These are phyloP conservation scores for Uronychia binucleata DNA, from an alignment of 73 alveolate species.

Conservation along the genomic window DNA sequence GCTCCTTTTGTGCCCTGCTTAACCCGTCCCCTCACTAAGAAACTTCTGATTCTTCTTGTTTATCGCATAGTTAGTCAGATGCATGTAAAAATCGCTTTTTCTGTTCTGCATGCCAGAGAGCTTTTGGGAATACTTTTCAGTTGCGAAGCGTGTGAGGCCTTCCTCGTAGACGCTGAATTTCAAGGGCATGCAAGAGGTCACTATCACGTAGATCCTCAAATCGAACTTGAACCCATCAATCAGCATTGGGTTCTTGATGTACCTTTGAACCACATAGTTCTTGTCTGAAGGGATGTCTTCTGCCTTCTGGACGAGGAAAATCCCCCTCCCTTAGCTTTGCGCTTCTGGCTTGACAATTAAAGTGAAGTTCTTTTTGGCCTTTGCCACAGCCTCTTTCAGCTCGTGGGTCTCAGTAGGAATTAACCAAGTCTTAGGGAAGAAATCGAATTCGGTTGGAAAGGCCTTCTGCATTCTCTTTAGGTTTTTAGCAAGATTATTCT, in stretches of 20 bases:
- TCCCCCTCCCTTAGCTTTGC: constrained; percentile 70
- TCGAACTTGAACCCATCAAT: constrained; percentile 90
- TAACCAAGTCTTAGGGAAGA: constrained; percentile 79
- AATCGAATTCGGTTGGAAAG: constrained; percentile 69
- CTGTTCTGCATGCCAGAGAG: neutral
- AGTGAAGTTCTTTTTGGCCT: constrained; percentile 28
- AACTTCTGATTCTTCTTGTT: constrained; percentile 63
- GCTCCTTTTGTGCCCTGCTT: neutral
- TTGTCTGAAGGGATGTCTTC: constrained; percentile 20
- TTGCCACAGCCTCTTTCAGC: constrained; percentile 34
- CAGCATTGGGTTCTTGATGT: constrained; percentile 80
- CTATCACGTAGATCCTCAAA: constrained; percentile 82
- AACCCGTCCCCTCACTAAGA: constrained; percentile 53
- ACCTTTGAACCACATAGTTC: constrained; percentile 73
- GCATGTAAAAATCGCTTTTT: constrained; percentile 20
- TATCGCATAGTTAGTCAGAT: constrained; percentile 62
- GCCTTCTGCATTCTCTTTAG: constrained; percentile 65
- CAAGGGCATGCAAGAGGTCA: constrained; percentile 62
- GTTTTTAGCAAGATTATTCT: constrained; percentile 78
- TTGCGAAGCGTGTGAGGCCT: constrained; percentile 71
- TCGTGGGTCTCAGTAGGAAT: constrained; percentile 76
- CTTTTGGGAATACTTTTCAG: constrained; percentile 33
- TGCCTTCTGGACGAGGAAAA: constrained; percentile 28
- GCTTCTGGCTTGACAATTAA: constrained; percentile 67
- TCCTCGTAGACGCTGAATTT: constrained; percentile 42